A percentile compares a stretch with the other conserved stretches of the same genome.
These are phyloP conservation scores for sweet orange (Citrus sinensis) DNA, from an alignment of 345 rosid species.

Conservation along the genomic window DNA sequence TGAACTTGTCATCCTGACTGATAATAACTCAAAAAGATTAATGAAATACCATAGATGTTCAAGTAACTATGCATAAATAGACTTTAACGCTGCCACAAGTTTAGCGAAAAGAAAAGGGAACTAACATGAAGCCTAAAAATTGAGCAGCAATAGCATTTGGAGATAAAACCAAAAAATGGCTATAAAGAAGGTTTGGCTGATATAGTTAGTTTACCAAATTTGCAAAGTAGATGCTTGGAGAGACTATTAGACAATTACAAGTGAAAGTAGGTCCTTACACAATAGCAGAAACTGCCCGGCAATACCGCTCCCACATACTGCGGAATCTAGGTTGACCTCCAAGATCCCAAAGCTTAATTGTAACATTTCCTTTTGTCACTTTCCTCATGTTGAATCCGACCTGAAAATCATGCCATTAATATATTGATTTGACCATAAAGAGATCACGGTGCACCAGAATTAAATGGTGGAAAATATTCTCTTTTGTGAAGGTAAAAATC, in stretches of 20 bases:
- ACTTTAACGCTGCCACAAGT: neutral
- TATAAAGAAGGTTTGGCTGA: neutral
- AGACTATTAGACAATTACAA: neutral
- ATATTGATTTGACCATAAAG: neutral
- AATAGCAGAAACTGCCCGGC: conserved; percentile 87
- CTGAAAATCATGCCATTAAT: conserved; percentile 30
- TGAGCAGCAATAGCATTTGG: neutral
- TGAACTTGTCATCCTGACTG: neutral
- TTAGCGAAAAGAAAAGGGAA: neutral
- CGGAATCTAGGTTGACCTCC: conserved; percentile 97
- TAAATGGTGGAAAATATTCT: neutral
- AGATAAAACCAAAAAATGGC: neutral
- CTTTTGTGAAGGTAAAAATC: neutral
- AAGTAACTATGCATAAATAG: neutral
- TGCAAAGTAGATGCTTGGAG: neutral
- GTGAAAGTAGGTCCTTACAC: conserved; percentile 44
- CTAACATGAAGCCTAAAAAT: neutral
- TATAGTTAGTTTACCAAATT: neutral
- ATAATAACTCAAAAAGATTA: neutral
- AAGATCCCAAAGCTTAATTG: conserved; percentile 93
- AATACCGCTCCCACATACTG: conserved; percentile 96
- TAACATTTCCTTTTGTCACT: conserved; percentile 93
- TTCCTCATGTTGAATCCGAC: conserved; percentile 97
- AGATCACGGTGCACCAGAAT: neutral
- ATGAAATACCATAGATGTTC: neutral